A percentile compares a stretch with the other conserved stretches of the same genome.
phyloP scores from a whole-genome alignment of 805 yeast genomes.

The Kluyveromyces wickerhamii region DNA sequence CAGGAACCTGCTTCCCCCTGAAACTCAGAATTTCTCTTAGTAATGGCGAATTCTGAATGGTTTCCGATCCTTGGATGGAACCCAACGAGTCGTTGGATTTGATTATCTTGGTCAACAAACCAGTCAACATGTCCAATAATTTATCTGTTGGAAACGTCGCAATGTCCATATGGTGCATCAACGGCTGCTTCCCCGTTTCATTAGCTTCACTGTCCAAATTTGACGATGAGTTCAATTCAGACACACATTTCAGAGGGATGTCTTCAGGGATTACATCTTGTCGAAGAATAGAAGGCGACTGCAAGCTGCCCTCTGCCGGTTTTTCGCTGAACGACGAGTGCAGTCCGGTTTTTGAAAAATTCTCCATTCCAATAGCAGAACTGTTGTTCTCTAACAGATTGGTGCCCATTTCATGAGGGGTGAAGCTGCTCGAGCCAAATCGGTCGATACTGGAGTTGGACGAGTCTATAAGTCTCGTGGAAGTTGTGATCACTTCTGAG shows the following conservation, averaged over 20 bases:
- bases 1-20: conserved; percentile 94
- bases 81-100: conserved; percentile 83
- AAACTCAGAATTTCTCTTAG: conserved; percentile 58
- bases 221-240: not conserved
- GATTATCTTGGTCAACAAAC: conserved; percentile 76
- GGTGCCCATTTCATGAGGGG: not conserved
- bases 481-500: conserved; percentile 2
- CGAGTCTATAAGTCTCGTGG: conserved; percentile 3
- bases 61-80: conserved; percentile 31
- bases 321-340: not conserved
- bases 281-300: conserved; percentile 1
- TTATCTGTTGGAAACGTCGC: conserved; percentile 78
- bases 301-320: not conserved
- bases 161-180: conserved; percentile 36
- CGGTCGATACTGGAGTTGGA: conserved; percentile 3
- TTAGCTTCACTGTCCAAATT: not conserved
- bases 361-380: not conserved
- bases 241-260: not conserved
- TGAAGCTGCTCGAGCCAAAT: not conserved
- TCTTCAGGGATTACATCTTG: not conserved
- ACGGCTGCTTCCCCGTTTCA: no score
- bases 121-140: conserved; percentile 74
- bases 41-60: conserved; percentile 35
- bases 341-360: not conserved
- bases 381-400: not conserved